Conservation (phyloP, 768 basidiomycete genomes). For the Leccinum incarnatum region DNA sequence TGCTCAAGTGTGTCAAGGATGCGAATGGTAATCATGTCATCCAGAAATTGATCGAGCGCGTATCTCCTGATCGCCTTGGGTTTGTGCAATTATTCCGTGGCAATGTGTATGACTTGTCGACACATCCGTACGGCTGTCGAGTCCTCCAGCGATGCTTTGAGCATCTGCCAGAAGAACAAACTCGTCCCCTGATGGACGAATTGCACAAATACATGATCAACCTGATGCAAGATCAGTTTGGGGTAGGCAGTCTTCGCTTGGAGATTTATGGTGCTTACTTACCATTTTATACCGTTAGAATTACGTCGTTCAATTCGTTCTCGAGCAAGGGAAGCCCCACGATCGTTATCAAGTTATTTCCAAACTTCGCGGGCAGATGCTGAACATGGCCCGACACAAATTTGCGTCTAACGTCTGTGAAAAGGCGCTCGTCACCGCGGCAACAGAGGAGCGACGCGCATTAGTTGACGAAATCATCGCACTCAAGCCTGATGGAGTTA, state of each 20-base stretch:
- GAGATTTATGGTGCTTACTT: not conserved
- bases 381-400: constrained; percentile 81
- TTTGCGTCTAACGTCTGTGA: constrained; percentile 97
- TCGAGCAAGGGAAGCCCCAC: constrained; percentile 71
- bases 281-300: constrained; percentile 50
- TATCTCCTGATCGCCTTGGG: constrained; percentile 69
- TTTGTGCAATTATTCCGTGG: constrained; percentile 77
- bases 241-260: constrained; percentile 47
- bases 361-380: constrained; percentile 72
- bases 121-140: constrained; percentile 91
- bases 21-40: constrained; percentile 95
- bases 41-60: constrained; percentile 83
- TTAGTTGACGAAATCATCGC: constrained; percentile 83
- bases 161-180: constrained; percentile 67
- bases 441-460: constrained; percentile 57
- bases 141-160: constrained; percentile 93
- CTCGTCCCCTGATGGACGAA: constrained; percentile 76
- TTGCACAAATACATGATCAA: constrained; percentile 65
- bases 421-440: constrained; percentile 74
- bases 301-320: constrained; percentile 92
- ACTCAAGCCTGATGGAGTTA: constrained; percentile 61
- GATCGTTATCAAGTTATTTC: constrained; percentile 67
- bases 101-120: constrained; percentile 76
- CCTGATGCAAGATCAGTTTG: constrained; percentile 90
- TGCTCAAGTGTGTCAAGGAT: constrained; percentile 85